Percentiles rank a stretch among this genome's conserved stretches.
phyloP scores from a whole-genome alignment of 208 protist species.

The Trypanosoma rangeli region DNA sequence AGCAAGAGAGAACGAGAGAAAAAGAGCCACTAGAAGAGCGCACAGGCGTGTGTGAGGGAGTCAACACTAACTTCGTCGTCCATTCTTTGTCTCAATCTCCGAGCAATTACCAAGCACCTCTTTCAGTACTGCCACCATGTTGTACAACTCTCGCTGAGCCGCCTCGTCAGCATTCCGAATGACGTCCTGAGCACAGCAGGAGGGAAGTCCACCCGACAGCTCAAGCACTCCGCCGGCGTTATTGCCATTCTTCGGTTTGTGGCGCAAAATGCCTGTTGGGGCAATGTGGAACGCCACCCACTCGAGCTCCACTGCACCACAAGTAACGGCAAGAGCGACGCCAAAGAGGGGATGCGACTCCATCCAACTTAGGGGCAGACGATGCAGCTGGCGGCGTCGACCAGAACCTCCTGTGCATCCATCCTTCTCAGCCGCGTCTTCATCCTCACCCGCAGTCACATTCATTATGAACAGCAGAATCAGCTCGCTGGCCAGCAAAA shows the following conservation, averaged over 20 bases:
- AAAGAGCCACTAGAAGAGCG: too few relatives aligned
- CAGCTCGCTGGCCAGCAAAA: constrained; percentile 24
- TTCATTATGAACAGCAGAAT: constrained; percentile 23
- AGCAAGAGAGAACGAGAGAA: too few relatives aligned
- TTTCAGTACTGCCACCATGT: constrained; percentile 10
- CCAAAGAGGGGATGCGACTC: constrained; percentile 42
- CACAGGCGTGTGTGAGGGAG: not conserved
- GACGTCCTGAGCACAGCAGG: not conserved
- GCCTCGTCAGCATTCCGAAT: constrained; percentile 12
- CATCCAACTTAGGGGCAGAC: constrained; percentile 21
- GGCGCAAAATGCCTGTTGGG: constrained; percentile 5
- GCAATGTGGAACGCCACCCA: constrained; percentile 32
- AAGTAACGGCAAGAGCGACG: constrained; percentile 33
- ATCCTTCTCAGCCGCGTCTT: not conserved
- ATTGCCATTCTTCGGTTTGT: not conserved
- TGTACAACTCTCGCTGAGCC: constrained; percentile 11
- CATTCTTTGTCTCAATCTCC: not conserved
- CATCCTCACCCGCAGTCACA: not conserved
- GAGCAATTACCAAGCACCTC: not conserved
- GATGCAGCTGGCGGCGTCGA: not conserved
- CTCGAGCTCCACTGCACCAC: constrained; percentile 23
- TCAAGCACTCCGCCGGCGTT: constrained; percentile 1
- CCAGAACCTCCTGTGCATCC: not conserved
- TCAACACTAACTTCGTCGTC: not conserved
- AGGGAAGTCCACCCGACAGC: not conserved